Evolutionary conservation across 352 stramenopile genomes (phyloP), one percentile per base, ranked within the genome.

Genomic region (Phytophthora cryptogea): DNA sequence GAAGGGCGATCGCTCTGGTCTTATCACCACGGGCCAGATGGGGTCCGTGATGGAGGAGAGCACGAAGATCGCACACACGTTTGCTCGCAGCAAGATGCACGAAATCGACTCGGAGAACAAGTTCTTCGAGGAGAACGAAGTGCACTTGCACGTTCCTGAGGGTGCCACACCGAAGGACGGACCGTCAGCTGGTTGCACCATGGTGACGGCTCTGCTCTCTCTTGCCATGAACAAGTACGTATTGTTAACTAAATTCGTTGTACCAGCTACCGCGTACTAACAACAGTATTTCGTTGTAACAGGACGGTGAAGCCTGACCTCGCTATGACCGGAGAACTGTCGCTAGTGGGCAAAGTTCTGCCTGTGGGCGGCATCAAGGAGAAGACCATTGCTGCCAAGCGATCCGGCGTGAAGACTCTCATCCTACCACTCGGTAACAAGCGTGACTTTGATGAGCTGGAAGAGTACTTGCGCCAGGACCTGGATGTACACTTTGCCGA

Each of bases 281-380:
- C n/a, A 13, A 5, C 17, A n/a, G 7, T 36, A 40, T 48, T 32
- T 51, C 51, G 8, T 55, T 35, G n/a, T 46, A 37, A 50, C 44
- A 93, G 84, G 62, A 94, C 92, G 14, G 90, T 99, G 39, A 90
- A 94, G 56, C 82, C 86, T 56, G 95, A 99, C 68, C 73, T 99
- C 23, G 97, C 97, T 9, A 99, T 99, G 97, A 99, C 97, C 4
- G 95, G 95, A 45, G 95, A 98, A 61, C 65, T 98, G 27, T 98
- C 90, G 20, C 81, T 99, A 14, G 98, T 98, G 5, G 97, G 97
- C 28, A 99, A 99, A 70, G 97, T 99, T 20, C 68, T 99, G n/a
- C 95, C 97, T 8, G 96, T 99, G 6, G 97, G 97, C 51, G 97
- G 97, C 33, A 99, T 99, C 66, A 99, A 99, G 80, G 97, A 99